Base-by-base conservation (phyloP, 306 rosid genomes). In the Cucurbita pepo region DNA sequence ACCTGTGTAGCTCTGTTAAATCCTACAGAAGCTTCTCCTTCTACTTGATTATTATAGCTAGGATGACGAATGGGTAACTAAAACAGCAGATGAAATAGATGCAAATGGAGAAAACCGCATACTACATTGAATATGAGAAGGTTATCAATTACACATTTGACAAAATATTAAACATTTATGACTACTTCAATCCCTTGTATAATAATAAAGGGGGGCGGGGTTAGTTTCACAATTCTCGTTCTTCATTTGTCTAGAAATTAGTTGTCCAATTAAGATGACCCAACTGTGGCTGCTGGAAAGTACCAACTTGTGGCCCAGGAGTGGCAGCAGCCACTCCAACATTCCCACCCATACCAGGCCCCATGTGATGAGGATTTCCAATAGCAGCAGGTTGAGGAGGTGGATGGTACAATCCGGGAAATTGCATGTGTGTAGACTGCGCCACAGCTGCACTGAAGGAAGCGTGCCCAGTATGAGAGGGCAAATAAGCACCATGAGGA, bases 371-470 rank as follows among this genome's bases (percentile, higher is more conserved):
- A 50, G 96, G 89, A 76, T 74, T 88, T 51, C 89, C 85, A 8
- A 93, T 82, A 63, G 89, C 81, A 22, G 85, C 83, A 48, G 88
- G 91, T 81, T 91, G 99, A 0, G 81, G 87, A 65, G 96, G 78
- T 75, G 96, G 85, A 34, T 95, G 99, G 79, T 91, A 95, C 88
- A 95, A 72, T n/a, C 97, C 92, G 1, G 97, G 95, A 76, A 83
- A 95, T 80, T 95, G 99, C 99, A 91, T 86, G 89, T 95, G 97
- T n/a, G 99, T 86, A 60, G 99, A 91, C 57, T 90, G 97, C 67
- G 96, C 93, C 19, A 89, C 92, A 36, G 94, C 97, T 6, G 95
- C 92, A 76, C 85, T 89, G 84, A 85, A 94, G 51, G 89, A 83
- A 56, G 90, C 84, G 40, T 90, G 99, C 41, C 92, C 89, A 0